Percentiles rank a stretch among this genome's conserved stretches.
Conservation (phyloP, 768 basidiomycete genomes). For the Russula sp. region DNA sequence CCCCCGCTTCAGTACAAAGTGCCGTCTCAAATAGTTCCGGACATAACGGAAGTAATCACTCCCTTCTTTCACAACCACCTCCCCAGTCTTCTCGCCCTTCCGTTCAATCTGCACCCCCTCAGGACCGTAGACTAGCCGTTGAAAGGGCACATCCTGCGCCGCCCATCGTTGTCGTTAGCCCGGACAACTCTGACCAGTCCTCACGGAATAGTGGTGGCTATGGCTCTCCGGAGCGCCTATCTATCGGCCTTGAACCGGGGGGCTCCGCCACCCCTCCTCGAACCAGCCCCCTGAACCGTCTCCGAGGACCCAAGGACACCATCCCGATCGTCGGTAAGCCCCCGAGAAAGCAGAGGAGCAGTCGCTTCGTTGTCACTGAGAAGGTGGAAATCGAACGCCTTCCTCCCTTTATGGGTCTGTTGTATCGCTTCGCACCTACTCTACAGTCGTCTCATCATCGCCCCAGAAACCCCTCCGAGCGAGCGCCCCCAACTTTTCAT, state of each 20-base stretch:
- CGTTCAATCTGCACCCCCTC: constrained; percentile 33
- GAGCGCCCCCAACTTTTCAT: constrained; percentile 91
- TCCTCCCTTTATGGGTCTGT: constrained; percentile 81
- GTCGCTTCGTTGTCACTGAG: constrained; percentile 92
- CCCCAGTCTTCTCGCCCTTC: constrained; percentile 37
- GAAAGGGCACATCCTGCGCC: constrained; percentile 52
- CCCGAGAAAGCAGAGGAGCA: constrained; percentile 95
- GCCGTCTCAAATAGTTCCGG: constrained; percentile 33
- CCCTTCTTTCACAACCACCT: constrained; percentile 37
- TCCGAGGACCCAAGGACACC: constrained; percentile 89
- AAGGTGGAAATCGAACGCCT: constrained; percentile 94
- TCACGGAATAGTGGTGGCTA: constrained; percentile 38
- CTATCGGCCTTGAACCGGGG: constrained; percentile 42
- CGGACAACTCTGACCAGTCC: constrained; percentile 52
- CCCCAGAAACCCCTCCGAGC: constrained; percentile 74
- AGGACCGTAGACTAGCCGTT: constrained; percentile 59
- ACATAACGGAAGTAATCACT: constrained; percentile 38
- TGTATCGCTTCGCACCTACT: constrained; percentile 7
- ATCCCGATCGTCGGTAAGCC: constrained; percentile 96
- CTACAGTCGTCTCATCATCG: constrained; percentile 19
- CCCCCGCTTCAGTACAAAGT: constrained; percentile 35
- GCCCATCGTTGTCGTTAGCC: constrained; percentile 82
- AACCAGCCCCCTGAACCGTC: constrained; percentile 61
- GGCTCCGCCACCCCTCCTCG: constrained; percentile 53
- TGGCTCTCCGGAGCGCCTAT: constrained; percentile 44